Conservation (phyloP, 108 stramenopile species). For the Chaetoceros muelleri region DNA sequence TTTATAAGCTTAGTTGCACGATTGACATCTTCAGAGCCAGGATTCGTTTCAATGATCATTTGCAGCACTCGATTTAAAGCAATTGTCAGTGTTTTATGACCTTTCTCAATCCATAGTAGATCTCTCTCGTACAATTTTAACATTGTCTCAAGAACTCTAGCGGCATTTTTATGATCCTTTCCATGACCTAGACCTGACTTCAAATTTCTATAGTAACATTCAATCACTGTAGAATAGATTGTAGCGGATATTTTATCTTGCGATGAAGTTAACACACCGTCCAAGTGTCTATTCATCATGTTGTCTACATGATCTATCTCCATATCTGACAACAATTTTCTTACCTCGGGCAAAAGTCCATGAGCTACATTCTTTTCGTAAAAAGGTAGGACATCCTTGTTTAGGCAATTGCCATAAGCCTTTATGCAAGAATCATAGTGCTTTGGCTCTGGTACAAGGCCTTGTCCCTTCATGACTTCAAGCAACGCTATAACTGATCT, state of each 20-base stretch:
- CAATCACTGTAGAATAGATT: not conserved
- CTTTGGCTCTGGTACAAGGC: not conserved
- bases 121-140: not conserved
- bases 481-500: not conserved
- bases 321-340: not conserved
- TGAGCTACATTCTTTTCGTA: not conserved
- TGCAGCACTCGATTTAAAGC: not conserved
- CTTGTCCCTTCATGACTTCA: not conserved
- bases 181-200: not conserved
- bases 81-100: not conserved
- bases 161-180: not conserved
- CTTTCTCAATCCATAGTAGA: not conserved
- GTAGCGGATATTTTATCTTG: not conserved
- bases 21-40: not conserved
- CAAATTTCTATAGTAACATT: not conserved
- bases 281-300: not conserved
- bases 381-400: not conserved
- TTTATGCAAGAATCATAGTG: not conserved
- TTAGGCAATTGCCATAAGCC: not conserved
- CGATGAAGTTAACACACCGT: not conserved
- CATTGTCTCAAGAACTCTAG: not conserved
- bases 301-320: not conserved
- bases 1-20: not conserved
- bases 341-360: not conserved
- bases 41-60: not conserved